phyloP scores from a whole-genome alignment of 2,329 filamentous ascomycete genomes.

The Bertia moriformis region DNA sequence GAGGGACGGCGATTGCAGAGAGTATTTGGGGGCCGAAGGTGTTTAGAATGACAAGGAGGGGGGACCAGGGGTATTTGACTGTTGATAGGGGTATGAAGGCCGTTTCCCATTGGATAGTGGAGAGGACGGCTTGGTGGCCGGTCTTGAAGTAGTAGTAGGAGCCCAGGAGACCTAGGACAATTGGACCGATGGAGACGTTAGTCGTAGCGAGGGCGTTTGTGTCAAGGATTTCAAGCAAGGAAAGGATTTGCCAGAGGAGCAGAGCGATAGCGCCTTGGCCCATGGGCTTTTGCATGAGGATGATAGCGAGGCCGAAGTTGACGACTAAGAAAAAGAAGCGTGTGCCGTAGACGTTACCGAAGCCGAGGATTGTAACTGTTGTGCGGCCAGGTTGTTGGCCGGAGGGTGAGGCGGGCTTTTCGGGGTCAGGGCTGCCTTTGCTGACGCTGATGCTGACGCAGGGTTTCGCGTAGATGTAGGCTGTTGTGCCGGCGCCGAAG shows the following conservation, averaged over 20 bases:
- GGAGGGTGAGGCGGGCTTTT: background rate
- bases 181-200: constrained; percentile 54
- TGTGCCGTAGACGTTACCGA: constrained; percentile 82
- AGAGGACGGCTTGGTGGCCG: constrained; percentile 78
- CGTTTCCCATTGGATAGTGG: constrained; percentile 87
- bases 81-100: constrained; percentile 79
- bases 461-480: constrained; percentile 74
- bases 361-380: constrained; percentile 70
- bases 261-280: constrained; percentile 71
- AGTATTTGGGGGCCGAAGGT: constrained; percentile 82
- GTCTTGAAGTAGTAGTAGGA: constrained; percentile 97
- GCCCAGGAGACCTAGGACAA: constrained; percentile 74
- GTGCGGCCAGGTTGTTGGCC: constrained; percentile 18
- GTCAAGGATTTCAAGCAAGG: constrained; percentile 52
- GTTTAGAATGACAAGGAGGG: constrained; percentile 69
- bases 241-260: constrained; percentile 77
- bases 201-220: constrained; percentile 45
- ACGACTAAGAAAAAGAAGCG: constrained; percentile 74
- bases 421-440: background rate
- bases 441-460: constrained; percentile 52
- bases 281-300: constrained; percentile 86
- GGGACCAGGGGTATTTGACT: constrained; percentile 80
- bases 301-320: constrained; percentile 62
- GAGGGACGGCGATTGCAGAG: constrained; percentile 63
- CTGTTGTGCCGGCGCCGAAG: constrained; percentile 69